These are phyloP conservation scores for Penicillium rolfsii DNA, from an alignment of 2,329 filamentous ascomycete genomes.

Conservation along the genomic window DNA sequence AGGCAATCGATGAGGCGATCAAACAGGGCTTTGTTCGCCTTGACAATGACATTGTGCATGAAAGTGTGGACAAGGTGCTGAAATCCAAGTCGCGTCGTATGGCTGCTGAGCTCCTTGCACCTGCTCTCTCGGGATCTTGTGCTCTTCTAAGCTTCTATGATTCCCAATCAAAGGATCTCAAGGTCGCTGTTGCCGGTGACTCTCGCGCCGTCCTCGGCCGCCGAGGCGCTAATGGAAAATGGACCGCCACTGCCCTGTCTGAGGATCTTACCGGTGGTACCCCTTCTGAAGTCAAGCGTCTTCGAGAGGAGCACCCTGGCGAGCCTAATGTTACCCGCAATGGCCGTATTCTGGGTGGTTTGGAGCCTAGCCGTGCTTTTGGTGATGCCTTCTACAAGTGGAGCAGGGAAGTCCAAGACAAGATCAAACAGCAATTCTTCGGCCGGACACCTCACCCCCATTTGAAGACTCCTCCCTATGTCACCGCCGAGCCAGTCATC, in stretches of 20 bases:
- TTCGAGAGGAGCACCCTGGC: slow-evolving; percentile 84
- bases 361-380: slow-evolving; percentile 93
- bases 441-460: slow-evolving; percentile 75
- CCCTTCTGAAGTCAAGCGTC: slow-evolving; percentile 76
- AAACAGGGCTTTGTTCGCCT: slow-evolving; percentile 87
- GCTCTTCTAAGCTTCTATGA: slow-evolving; percentile 97
- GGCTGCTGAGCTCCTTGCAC: slow-evolving; percentile 87
- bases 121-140: slow-evolving; percentile 94
- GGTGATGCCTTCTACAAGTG: slow-evolving; percentile 98
- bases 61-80: slow-evolving; percentile 87
- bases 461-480: slow-evolving; percentile 90
- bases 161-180: slow-evolving; percentile 78
- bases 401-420: slow-evolving; percentile 80
- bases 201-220: slow-evolving; percentile 92
- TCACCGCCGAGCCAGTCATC: slow-evolving; percentile 92
- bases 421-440: slow-evolving; percentile 84
- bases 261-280: slow-evolving; percentile 94
- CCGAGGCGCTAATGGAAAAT: slow-evolving; percentile 76
- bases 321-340: slow-evolving; percentile 87
- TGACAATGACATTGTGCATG: slow-evolving; percentile 92
- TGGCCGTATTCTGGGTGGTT: slow-evolving; percentile 84
- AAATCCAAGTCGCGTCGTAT: slow-evolving; percentile 87
- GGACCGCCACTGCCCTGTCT: slow-evolving; percentile 86
- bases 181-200: slow-evolving; percentile 95
- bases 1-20: slow-evolving; percentile 86